Base-by-base conservation (phyloP, 129 eudicot species). In the Dittrichia graveolens region DNA sequence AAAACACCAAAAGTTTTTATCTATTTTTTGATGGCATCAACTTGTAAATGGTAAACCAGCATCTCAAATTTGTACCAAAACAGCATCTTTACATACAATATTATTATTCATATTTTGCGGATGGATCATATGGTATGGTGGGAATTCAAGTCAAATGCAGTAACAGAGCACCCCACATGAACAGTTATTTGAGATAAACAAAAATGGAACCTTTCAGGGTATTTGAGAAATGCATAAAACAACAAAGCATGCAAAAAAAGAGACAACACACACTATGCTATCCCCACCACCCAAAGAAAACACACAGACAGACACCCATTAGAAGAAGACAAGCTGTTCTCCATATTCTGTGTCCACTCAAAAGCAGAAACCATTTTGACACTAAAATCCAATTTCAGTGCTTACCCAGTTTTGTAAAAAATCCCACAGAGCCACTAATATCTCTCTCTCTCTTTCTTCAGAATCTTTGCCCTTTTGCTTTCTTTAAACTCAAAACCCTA, bases 321-420 rank as follows among this genome's bases (percentile, higher is more conserved):
- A 73, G 75, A 81, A 82, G 84, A 85, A 78, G 82, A 78, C 79
- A 61, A 67, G 72, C 56, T 78, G 81, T 80, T 78, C 60, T 82
- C 76, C 76, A 77, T 67, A 86, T 71, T 80, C 76, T 77, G 72
- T 73, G 82, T 78, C 78, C 59, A 74, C 82, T 71, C 44, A 78
- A 77, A 78, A 78, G 73, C 74, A 73, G 72, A 56, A 80, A 65
- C 81, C 44, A 71, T 77, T 77, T 71, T 46, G 31, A 44, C 80
- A 69, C 76, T 75, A 86, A 75, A 78, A 73, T 76, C 82, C 80
- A 79, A 58, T 72, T 43, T 76, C 35, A 63, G 66, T 74, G 80
- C 76, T 75, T 56, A 43, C 88, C 86, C 85, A 74, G 78, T 88
- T 81, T 74, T 66, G 84, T 65, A 76, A 76, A 75, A 73, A 75